phyloP scores from a whole-genome alignment of 305 asterid species.

The Solanum chacoense region DNA sequence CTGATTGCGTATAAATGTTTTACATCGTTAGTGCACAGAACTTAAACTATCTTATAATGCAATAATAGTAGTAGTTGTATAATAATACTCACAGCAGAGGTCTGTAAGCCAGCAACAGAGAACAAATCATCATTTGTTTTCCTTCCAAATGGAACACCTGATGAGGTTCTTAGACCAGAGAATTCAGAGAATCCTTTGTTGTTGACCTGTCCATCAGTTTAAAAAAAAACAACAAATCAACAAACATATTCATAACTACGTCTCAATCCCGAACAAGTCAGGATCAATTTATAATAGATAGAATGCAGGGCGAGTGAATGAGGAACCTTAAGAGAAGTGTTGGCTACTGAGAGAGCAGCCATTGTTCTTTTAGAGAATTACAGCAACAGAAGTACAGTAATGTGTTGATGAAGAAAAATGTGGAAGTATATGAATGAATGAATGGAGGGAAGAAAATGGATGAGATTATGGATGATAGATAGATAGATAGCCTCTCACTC shows the following conservation, averaged over 20 bases:
- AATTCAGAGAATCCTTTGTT: conserved; percentile 74
- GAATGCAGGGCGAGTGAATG: background rate
- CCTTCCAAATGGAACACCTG: conserved; percentile 46
- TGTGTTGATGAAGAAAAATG: conserved; percentile 3
- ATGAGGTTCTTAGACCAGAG: conserved; percentile 63
- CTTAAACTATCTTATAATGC: background rate
- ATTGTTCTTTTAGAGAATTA: conserved; percentile 9
- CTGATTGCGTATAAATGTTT: background rate
- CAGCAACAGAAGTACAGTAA: conserved; percentile 4
- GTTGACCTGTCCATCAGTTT: conserved; percentile 39
- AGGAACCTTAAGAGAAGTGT: conserved; percentile 66
- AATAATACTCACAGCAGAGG: conserved; percentile 50
- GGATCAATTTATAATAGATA: background rate
- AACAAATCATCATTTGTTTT: conserved; percentile 52
- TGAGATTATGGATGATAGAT: conserved; percentile 47
- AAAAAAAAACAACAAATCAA: background rate
- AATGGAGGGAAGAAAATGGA: conserved; percentile 38
- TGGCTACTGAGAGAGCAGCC: conserved; percentile 78
- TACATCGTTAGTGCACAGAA: background rate
- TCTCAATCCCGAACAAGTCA: background rate
- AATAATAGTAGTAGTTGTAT: background rate
- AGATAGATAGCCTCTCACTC: conserved; percentile 63
- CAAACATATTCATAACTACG: background rate
- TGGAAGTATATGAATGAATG: conserved; percentile 9
- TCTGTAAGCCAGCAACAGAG: conserved; percentile 57